phyloP scores from a whole-genome alignment of 1,284 basidiomycete species.

The Erythrobasidium hasegawianum region DNA sequence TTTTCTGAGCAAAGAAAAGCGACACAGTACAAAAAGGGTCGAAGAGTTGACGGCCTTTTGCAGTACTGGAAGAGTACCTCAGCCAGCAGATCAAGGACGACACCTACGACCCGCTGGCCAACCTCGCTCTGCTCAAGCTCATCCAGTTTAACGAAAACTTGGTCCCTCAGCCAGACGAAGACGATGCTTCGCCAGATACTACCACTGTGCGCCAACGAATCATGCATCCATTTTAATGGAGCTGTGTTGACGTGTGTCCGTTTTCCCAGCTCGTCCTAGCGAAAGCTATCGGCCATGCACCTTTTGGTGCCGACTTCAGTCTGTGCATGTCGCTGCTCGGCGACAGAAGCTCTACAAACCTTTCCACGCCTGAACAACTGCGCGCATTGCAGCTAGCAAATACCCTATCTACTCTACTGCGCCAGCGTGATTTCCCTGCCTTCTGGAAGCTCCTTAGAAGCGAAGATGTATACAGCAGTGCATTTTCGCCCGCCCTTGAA shows the following conservation, averaged over 20 bases:
- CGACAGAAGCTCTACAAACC: constrained; percentile 54
- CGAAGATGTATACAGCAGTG: constrained; percentile 11
- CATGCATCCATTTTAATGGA: too few relatives aligned
- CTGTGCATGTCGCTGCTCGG: constrained; percentile 86
- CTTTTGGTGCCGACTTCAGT: constrained; percentile 71
- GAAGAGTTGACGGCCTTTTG: not conserved
- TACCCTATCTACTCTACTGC: constrained; percentile 9
- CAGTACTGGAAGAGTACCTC: constrained; percentile 84
- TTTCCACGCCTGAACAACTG: constrained; percentile 22
- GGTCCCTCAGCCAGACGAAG: constrained; percentile 78
- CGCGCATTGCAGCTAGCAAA: constrained; percentile 18
- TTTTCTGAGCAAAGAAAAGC: not conserved
- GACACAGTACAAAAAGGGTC: not conserved
- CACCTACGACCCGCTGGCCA: constrained; percentile 89
- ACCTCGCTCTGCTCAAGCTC: constrained; percentile 80
- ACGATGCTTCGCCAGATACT: constrained; percentile 15
- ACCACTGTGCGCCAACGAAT: constrained; percentile 2
- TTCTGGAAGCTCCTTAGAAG: constrained; percentile 21
- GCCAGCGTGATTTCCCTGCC: constrained; percentile 14
- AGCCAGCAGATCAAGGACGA: constrained; percentile 82
- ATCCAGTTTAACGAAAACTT: constrained; percentile 95
- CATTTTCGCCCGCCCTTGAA: constrained; percentile 18
- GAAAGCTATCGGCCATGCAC: constrained; percentile 79
- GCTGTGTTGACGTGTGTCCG: too few relatives aligned
- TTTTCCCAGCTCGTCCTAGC: constrained; percentile 64